phyloP scores from a whole-genome alignment of 176 grass and related monocot species.

The Areca catechu region DNA sequence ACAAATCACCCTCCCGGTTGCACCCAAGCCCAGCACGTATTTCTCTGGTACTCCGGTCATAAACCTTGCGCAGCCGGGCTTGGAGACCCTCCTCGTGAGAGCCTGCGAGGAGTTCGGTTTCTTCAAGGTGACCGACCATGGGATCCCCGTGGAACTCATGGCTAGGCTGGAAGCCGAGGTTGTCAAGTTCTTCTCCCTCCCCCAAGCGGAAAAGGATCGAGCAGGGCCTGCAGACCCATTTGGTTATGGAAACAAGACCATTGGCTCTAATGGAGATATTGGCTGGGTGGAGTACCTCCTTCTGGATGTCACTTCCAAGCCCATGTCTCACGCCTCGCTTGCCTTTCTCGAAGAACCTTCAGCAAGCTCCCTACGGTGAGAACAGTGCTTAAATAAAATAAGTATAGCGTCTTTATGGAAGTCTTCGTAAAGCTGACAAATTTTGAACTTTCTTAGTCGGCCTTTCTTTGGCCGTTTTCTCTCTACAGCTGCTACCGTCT shows the following conservation, averaged over 20 bases:
- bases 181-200: slow-evolving; percentile 44
- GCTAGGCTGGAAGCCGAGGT: slow-evolving; percentile 42
- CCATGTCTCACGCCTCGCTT: slow-evolving; percentile 6
- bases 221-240: slow-evolving; percentile 18
- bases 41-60: slow-evolving; percentile 32
- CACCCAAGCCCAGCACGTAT: slow-evolving; percentile 17
- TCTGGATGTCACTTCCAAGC: slow-evolving; percentile 30
- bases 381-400: no score
- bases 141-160: slow-evolving; percentile 44
- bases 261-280: slow-evolving; percentile 68
- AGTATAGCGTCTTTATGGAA: no score
- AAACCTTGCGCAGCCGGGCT: slow-evolving; percentile 38
- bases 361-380: slow-evolving; percentile 9
- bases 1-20: slow-evolving; percentile 43
- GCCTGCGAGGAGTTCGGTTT: slow-evolving; percentile 77
- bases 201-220: slow-evolving; percentile 51
- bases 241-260: slow-evolving; percentile 59
- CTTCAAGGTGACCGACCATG: slow-evolving; percentile 76
- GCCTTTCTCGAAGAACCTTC: slow-evolving; percentile 4
- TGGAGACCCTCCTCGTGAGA: slow-evolving; percentile 35
- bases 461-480: no score
- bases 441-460: no score
- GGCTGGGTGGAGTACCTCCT: slow-evolving; percentile 88
- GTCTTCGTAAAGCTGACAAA: no score
- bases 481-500: no score